Conservation (phyloP, 169 alveolate species). For the Besnoitia besnoiti region DNA sequence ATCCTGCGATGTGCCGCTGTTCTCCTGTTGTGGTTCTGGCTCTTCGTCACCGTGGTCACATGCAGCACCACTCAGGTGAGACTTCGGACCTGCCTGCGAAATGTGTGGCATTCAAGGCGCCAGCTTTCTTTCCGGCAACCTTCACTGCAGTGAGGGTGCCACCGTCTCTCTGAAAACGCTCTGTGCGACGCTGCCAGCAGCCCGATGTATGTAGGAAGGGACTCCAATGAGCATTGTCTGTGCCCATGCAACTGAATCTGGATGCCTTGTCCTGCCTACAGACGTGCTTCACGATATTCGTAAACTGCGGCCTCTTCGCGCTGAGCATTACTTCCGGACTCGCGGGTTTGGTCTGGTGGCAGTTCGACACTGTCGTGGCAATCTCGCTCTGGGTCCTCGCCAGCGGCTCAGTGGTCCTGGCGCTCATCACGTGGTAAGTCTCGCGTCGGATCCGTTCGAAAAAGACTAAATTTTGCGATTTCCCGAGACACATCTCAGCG, state of each 20-base stretch:
- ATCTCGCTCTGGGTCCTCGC: neutral
- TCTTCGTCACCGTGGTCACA: neutral
- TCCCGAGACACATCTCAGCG: too few species aligned
- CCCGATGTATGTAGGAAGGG: too few species aligned
- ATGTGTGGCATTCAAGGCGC: too few species aligned
- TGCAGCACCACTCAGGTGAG: conserved; percentile 1
- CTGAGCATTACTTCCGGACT: neutral
- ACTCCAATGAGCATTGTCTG: too few species aligned
- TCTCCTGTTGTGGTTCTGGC: conserved; percentile 18
- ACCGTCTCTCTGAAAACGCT: too few species aligned
- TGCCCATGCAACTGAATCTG: neutral
- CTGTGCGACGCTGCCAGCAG: too few species aligned
- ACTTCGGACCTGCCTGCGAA: too few species aligned
- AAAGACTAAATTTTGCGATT: too few species aligned
- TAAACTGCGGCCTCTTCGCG: conserved; percentile 24
- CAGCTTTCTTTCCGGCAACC: too few species aligned
- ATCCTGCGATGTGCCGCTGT: neutral
- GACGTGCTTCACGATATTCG: neutral
- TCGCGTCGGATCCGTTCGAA: neutral
- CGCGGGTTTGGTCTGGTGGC: conserved; percentile 22
- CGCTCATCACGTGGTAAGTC: neutral
- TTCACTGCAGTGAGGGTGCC: too few species aligned
- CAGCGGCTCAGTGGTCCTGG: neutral
- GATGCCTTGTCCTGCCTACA: neutral
- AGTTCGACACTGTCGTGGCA: neutral